Conservation (phyloP, 345 rosid genomes). For the Citrus australasica region DNA sequence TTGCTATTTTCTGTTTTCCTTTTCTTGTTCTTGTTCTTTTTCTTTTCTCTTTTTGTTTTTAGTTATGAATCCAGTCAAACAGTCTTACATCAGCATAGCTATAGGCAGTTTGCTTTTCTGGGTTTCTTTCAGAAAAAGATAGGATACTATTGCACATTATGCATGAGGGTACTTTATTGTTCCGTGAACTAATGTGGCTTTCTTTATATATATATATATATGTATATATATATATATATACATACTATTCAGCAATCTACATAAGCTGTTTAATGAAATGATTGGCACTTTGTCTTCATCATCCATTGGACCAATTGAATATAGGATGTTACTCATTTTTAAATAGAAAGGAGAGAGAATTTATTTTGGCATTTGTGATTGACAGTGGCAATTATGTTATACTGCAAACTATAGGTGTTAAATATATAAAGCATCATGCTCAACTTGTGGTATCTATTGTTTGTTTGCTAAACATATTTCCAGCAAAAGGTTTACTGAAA, state of each 20-base stretch:
- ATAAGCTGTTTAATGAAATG: background rate
- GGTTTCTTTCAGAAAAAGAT: background rate
- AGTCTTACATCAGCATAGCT: background rate
- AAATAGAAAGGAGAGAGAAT: background rate
- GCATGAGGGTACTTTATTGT: background rate
- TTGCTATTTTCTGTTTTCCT: background rate
- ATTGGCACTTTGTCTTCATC: background rate
- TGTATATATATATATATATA: too few relatives aligned
- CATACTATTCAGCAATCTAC: background rate
- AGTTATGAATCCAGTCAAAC: background rate
- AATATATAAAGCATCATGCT: constrained; percentile 17
- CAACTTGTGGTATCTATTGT: constrained; percentile 21
- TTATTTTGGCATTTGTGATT: constrained; percentile 13
- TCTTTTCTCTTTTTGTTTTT: background rate
- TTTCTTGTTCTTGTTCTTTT: background rate
- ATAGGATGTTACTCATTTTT: background rate
- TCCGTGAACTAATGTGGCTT: background rate
- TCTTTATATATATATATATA: too few relatives aligned
- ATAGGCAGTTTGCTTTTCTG: background rate
- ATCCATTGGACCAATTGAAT: background rate
- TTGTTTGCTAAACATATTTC: constrained; percentile 17
- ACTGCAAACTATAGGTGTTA: constrained; percentile 16
- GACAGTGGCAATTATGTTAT: constrained; percentile 24
- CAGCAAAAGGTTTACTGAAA: constrained; percentile 14
- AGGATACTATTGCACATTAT: background rate